These are phyloP conservation scores for Graphilbum fragrans DNA, from an alignment of 2,329 filamentous ascomycete genomes.

Conservation along the genomic window DNA sequence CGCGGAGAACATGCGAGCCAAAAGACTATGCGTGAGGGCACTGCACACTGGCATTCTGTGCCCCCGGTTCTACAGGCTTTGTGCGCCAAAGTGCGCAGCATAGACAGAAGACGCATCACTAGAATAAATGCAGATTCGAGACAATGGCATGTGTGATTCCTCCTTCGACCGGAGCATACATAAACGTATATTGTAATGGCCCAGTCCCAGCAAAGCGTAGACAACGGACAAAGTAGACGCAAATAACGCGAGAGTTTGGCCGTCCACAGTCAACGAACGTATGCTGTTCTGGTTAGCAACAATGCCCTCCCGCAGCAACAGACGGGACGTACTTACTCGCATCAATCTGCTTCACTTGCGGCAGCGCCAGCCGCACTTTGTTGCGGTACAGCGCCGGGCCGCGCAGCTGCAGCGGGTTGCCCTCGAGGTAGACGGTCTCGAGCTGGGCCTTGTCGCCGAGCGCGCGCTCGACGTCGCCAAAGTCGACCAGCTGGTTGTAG, in stretches of 20 bases:
- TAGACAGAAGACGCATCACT: not conserved
- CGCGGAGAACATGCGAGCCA: too few species aligned
- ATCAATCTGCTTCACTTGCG: constrained; percentile 87
- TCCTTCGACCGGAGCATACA: too few species aligned
- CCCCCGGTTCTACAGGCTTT: too few species aligned
- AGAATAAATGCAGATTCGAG: not conserved
- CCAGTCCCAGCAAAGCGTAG: too few species aligned
- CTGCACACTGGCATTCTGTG: too few species aligned
- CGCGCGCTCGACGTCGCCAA: constrained; percentile 67
- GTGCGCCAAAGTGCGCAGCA: not conserved
- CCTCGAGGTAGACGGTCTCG: constrained; percentile 91
- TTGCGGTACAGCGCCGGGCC: constrained; percentile 83
- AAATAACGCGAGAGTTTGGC: too few species aligned
- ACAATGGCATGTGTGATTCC: not conserved
- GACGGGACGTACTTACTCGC: constrained; percentile 68
- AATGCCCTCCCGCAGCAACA: too few species aligned
- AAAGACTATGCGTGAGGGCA: too few species aligned
- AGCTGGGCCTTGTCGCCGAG: constrained; percentile 68
- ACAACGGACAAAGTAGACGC: not conserved
- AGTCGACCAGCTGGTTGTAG: constrained; percentile 70
- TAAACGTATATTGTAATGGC: too few species aligned
- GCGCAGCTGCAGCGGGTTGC: constrained; percentile 73
- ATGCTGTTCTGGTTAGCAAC: constrained; percentile 10
- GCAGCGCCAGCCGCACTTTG: constrained; percentile 79
- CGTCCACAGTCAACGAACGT: constrained; percentile 11